phyloP scores from a whole-genome alignment of 306 rosid genomes.

The Pterocarpus santalinus region DNA sequence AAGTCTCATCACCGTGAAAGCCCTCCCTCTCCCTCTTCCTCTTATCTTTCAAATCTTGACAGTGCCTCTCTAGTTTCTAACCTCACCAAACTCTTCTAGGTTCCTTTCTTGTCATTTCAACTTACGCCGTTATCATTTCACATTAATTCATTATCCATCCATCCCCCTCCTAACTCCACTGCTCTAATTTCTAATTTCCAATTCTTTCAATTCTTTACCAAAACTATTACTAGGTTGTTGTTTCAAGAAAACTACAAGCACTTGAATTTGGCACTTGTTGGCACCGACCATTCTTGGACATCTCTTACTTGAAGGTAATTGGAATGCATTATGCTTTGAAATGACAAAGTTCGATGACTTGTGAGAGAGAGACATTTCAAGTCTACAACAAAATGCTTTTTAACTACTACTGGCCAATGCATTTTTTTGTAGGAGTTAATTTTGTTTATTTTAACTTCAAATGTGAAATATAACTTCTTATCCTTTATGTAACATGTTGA shows the following conservation, averaged over 20 bases:
- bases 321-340: neutral
- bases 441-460: too few relatives aligned
- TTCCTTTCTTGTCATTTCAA: constrained; percentile 34
- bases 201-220: neutral
- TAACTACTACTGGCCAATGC: too few relatives aligned
- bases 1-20: constrained; percentile 7
- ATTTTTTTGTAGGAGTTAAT: too few relatives aligned
- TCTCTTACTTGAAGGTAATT: constrained; percentile 79
- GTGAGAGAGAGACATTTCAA: too few relatives aligned
- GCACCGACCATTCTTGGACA: constrained; percentile 87
- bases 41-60: constrained; percentile 43
- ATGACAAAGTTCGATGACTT: too few relatives aligned
- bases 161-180: neutral
- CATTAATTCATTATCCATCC: too few relatives aligned
- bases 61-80: constrained; percentile 30
- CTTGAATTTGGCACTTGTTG: constrained; percentile 67
- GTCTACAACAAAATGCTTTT: too few relatives aligned
- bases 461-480: too few relatives aligned
- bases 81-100: constrained; percentile 85
- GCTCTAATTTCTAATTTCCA: neutral
- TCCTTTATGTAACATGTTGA: too few relatives aligned
- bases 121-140: neutral
- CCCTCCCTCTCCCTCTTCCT: constrained; percentile 39
- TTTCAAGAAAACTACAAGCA: constrained; percentile 73
- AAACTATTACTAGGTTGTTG: neutral